Evolutionary conservation across 306 rosid genomes (phyloP), one percentile per base, ranked within the genome.

Genomic region (Sicyos edulis): DNA sequence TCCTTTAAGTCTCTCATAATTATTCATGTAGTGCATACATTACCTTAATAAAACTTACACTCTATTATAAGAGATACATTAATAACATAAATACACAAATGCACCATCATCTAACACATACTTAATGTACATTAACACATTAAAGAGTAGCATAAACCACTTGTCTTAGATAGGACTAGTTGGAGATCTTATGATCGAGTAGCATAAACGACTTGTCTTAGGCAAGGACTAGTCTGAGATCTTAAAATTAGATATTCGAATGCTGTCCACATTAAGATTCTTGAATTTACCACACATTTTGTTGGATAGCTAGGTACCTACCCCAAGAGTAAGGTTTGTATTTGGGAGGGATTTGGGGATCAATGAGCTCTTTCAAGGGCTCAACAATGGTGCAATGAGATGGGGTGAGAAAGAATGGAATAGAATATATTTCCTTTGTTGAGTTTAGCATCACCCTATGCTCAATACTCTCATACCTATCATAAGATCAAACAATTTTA

Each of bases 331-430:
- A 90, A 10, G 88, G 69, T 70, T 74, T 77, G 29, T 78, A 88
- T 74, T 75, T 86, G 4, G 85, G 29, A 34, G 87, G 89, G 61
- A 75, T 81, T 59, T 82, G 72, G 21, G 81, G 78, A 70, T 64
- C 68, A 24, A 26, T 56, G 4, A 88, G 81, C 82, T 84, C 85
- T 40, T 81, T 74, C 71, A 84, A 42, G 0, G 86, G 87, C 53
- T 74, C 63, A 20, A 84, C 86, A 37, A 77, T 16, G n/a, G 78
- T 82, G 81, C 74, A 76, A 72, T 84, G 92, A 45, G 86, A 53
- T 6, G 97, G 96, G 59, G 72, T 81, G 47, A 91, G 71, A 82
- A 85, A 87, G 77, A 75, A 84, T 0, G 91, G 84, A 68, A 86
- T 71, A 1, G 91, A 86, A 58, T 78, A 75, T 69, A 92, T 87